Evolutionary conservation across 148 eudicot genomes (phyloP), one percentile per base, ranked within the genome.

Genomic region (Rhododendron mucronatum): DNA sequence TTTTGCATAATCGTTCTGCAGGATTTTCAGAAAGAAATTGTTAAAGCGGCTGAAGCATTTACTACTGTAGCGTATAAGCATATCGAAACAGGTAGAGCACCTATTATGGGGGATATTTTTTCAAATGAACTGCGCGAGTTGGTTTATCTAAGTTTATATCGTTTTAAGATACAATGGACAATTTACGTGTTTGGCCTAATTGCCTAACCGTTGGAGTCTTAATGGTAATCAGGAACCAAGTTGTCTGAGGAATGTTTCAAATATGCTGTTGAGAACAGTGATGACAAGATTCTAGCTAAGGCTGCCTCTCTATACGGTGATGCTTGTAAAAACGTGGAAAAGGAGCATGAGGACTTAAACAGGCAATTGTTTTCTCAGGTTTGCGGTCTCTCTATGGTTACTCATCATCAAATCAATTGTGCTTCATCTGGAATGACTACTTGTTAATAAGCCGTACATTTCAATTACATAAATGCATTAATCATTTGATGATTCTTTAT

Each of bases 161-260:
- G n/a, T 11, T 21, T 48, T 78, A 45, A 11, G 28, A n/a, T 21
- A 7, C 7, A 18, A 37, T 14, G 76, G 76, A 26, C 41, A 5
- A n/a, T 79, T 61, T 65, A 55, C 48, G 4, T 30, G 35, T 26
- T 44, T 33, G 30, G n/a, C n/a, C n/a, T n/a, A n/a, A n/a, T n/a
- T n/a, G 12, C 44, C 28, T 39, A 11, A 47, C 28, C 47, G 23
- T 67, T 78, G 51, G n/a, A 69, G n/a, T 44, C 14, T 71, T 59
- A 21, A 82, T 55, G 84, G 61, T 86, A 82, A 80, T 65, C 84
- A 97, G 99, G 97, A 84, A 93, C 95, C 88, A 97, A 95, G 91
- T 91, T 97, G 90, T 93, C 99, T 18, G 99, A 95, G 89, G 99
- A 97, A 86, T 97, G 99, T 90, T 90, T 94, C 92, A 95, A 91